Percentiles rank a stretch among this genome's conserved stretches.
phyloP scores from a whole-genome alignment of 345 rosid genomes.

The Isatis tinctoria region DNA sequence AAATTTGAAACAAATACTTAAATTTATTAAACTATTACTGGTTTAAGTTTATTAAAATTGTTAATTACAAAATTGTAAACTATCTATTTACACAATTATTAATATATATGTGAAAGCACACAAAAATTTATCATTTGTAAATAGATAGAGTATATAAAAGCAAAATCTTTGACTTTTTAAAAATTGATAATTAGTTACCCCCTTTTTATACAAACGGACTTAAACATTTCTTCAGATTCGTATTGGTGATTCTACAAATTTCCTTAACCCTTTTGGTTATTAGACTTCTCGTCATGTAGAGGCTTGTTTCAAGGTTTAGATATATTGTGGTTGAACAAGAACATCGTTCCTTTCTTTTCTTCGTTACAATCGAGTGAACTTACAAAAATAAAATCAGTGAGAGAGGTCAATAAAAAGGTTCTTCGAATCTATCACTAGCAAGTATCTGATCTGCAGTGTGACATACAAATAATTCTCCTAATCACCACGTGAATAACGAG shows the following conservation, averaged over 20 bases:
- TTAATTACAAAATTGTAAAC: no score
- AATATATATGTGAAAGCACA: no score
- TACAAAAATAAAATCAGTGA: neutral
- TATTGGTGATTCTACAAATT: neutral
- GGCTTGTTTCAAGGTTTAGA: neutral
- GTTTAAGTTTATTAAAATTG: no score
- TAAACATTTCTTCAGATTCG: no score
- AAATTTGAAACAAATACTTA: no score
- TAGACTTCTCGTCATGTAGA: neutral
- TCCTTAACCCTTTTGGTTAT: neutral
- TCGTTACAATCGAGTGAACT: neutral
- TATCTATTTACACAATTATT: no score
- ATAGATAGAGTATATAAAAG: no score
- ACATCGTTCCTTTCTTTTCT: neutral
- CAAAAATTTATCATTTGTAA: no score
- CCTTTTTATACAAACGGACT: no score
- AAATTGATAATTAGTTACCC: no score
- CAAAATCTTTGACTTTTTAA: neutral
- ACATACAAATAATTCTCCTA: neutral
- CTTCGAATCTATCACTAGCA: neutral
- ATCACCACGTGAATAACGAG: constrained; percentile 5
- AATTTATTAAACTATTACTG: no score
- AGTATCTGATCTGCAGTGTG: neutral
- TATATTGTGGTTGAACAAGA: neutral
- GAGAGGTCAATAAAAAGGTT: neutral